These are phyloP conservation scores for Colletotrichum magnum DNA, from an alignment of 2,329 filamentous ascomycete species.

Conservation along the genomic window DNA sequence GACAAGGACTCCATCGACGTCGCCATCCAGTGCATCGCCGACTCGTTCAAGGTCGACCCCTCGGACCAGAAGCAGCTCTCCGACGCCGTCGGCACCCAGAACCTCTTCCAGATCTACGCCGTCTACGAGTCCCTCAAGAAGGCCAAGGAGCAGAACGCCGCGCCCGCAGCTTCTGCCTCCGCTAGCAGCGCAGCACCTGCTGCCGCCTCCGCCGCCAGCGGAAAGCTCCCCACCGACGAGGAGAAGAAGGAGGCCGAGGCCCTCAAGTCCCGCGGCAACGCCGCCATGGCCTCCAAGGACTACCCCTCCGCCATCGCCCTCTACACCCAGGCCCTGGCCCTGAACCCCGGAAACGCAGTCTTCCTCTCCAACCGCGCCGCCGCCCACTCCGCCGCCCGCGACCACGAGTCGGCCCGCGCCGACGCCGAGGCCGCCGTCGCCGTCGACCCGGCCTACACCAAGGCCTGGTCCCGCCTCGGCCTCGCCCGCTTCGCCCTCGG, in stretches of 20 bases:
- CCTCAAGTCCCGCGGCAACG: slow-evolving; percentile 92
- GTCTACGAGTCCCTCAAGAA: slow-evolving; percentile 96
- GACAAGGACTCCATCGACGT: slow-evolving; percentile 96
- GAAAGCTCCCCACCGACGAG: slow-evolving; percentile 61
- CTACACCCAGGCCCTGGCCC: slow-evolving; percentile 88
- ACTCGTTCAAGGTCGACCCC: slow-evolving; percentile 96
- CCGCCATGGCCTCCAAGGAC: slow-evolving; percentile 95
- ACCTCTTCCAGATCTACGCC: slow-evolving; percentile 90
- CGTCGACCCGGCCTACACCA: slow-evolving; percentile 93
- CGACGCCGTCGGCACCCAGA: slow-evolving; percentile 87
- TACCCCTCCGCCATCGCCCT: slow-evolving; percentile 85
- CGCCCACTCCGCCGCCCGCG: slow-evolving; percentile 86
- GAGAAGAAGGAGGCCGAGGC: slow-evolving; percentile 86
- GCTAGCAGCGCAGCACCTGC: slow-evolving; percentile 43
- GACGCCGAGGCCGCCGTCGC: slow-evolving; percentile 93
- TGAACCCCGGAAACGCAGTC: slow-evolving; percentile 90
- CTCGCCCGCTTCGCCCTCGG: slow-evolving; percentile 93
- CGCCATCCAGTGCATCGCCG: slow-evolving; percentile 92
- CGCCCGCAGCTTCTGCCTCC: background rate
- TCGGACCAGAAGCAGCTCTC: slow-evolving; percentile 79
- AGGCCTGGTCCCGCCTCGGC: slow-evolving; percentile 95
- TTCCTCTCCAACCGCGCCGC: slow-evolving; percentile 98
- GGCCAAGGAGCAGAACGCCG: slow-evolving; percentile 44
- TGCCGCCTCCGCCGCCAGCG: slow-evolving; percentile 55
- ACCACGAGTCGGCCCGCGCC: slow-evolving; percentile 86